Percentiles rank a stretch among this genome's conserved stretches.
Conservation (phyloP, 495 filamentous ascomycete species). For the Opeltia flavorubescens region DNA sequence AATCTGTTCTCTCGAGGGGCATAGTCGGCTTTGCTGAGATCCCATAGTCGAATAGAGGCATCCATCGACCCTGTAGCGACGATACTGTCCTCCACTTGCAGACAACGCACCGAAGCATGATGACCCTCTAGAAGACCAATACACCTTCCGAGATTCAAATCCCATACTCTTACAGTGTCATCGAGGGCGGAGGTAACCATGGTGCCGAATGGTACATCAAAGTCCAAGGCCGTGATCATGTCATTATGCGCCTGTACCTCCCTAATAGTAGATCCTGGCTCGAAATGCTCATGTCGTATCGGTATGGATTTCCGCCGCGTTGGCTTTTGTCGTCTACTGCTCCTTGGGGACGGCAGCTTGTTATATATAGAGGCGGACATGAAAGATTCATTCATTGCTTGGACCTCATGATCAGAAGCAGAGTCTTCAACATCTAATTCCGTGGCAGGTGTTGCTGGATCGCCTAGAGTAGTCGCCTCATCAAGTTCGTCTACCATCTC, state of each 20-base stretch:
- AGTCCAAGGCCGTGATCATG: constrained; percentile 79
- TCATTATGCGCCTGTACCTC: constrained; percentile 83
- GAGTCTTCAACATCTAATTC: constrained; percentile 33
- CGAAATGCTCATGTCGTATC: constrained; percentile 88
- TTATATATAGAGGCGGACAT: constrained; percentile 98
- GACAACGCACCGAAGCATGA: constrained; percentile 78
- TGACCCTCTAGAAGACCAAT: constrained; percentile 86
- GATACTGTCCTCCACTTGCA: constrained; percentile 93
- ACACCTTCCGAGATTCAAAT: constrained; percentile 83
- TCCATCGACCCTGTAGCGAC: constrained; percentile 93
- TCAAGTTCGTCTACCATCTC: constrained; percentile 65
- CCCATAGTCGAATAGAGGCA: constrained; percentile 89
- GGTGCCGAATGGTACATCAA: constrained; percentile 90
- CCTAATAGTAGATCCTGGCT: constrained; percentile 77
- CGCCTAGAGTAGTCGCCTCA: constrained; percentile 44
- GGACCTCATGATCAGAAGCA: constrained; percentile 38
- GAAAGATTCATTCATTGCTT: constrained; percentile 53
- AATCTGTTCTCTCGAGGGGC: constrained; percentile 42
- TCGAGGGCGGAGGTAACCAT: constrained; percentile 92
- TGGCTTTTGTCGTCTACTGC: constrained; percentile 47
- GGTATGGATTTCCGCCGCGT: constrained; percentile 71
- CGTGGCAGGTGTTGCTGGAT: constrained; percentile 36
- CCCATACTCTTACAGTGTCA: constrained; percentile 95
- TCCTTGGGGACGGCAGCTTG: constrained; percentile 60
- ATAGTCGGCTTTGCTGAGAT: constrained; percentile 59